Evolutionary conservation across 495 filamentous ascomycete genomes (phyloP).

Genomic region (Hypoxylon intermedium): DNA sequence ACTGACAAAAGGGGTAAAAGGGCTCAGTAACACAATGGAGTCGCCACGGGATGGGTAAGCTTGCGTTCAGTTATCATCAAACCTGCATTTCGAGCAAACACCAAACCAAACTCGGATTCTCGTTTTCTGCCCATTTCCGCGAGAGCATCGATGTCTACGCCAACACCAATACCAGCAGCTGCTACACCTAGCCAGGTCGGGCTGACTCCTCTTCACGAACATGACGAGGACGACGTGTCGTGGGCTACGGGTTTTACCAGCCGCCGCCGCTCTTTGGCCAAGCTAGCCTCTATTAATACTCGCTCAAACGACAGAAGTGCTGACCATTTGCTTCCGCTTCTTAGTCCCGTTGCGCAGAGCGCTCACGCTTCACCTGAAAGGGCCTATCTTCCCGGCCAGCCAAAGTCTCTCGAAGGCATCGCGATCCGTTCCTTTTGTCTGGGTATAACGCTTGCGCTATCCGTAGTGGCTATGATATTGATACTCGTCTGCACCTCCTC

Average conservation of each 20-base stretch:
- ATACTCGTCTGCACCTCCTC: slow-evolving; percentile 47
- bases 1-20: slow-evolving; percentile 8
- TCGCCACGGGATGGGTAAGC: slow-evolving; percentile 41
- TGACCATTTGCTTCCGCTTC: slow-evolving; percentile 44
- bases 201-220: slow-evolving; percentile 19
- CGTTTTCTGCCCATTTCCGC: background rate
- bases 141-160: background rate
- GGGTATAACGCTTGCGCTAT: slow-evolving; percentile 55
- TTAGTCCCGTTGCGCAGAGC: slow-evolving; percentile 43
- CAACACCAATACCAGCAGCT: slow-evolving; percentile 21
- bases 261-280: slow-evolving; percentile 35
- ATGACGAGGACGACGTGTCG: slow-evolving; percentile 31
- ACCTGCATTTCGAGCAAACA: slow-evolving; percentile 4
- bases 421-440: slow-evolving; percentile 69
- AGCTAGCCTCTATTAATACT: slow-evolving; percentile 34
- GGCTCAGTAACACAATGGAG: slow-evolving; percentile 35
- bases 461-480: slow-evolving; percentile 50
- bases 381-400: slow-evolving; percentile 60
- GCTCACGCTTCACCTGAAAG: slow-evolving; percentile 32
- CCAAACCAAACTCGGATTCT: background rate
- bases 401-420: slow-evolving; percentile 79
- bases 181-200: slow-evolving; percentile 19
- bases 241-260: slow-evolving; percentile 40
- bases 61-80: slow-evolving; percentile 9
- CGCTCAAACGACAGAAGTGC: slow-evolving; percentile 26